Conservation (phyloP, 108 stramenopile genomes). For the Nitzschia palea region DNA sequence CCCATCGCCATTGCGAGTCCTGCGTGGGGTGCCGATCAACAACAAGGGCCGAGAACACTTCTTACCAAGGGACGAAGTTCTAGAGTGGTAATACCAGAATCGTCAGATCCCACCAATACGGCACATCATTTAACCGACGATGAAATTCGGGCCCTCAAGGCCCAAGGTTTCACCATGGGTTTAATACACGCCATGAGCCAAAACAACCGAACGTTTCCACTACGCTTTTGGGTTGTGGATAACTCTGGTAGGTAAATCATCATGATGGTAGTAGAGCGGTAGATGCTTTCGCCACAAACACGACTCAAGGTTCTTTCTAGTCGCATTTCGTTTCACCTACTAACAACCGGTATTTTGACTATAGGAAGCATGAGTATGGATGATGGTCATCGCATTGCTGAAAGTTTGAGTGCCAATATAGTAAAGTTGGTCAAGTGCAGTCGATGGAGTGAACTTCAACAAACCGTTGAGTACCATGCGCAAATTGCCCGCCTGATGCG, state of each 20-base stretch:
- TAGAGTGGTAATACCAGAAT: not conserved
- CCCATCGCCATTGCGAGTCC: conserved; percentile 9
- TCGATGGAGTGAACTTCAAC: conserved; percentile 65
- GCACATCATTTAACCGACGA: not conserved
- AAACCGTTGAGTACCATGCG: conserved; percentile 61
- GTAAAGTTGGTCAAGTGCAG: conserved; percentile 46
- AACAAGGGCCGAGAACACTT: not conserved
- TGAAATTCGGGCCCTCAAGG: conserved; percentile 21
- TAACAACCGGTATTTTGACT: not conserved
- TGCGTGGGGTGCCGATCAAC: not conserved
- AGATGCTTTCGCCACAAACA: too few relatives aligned
- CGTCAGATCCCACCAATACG: not conserved
- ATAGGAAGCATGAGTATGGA: conserved; percentile 57
- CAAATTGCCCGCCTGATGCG: conserved; percentile 44
- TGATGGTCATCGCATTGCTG: conserved; percentile 83
- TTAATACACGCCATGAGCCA: conserved; percentile 58
- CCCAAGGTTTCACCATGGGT: conserved; percentile 77
- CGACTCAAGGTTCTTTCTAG: too few relatives aligned
- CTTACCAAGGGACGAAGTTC: conserved; percentile 22
- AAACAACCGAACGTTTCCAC: conserved; percentile 33
- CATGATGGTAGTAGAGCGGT: too few relatives aligned
- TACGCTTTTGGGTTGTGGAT: conserved; percentile 64
- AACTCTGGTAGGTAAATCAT: conserved; percentile 41
- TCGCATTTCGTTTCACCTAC: not conserved
- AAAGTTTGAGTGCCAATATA: conserved; percentile 20